Conservation (phyloP, 1,284 basidiomycete species). For the Laetiporus sulphureus region DNA sequence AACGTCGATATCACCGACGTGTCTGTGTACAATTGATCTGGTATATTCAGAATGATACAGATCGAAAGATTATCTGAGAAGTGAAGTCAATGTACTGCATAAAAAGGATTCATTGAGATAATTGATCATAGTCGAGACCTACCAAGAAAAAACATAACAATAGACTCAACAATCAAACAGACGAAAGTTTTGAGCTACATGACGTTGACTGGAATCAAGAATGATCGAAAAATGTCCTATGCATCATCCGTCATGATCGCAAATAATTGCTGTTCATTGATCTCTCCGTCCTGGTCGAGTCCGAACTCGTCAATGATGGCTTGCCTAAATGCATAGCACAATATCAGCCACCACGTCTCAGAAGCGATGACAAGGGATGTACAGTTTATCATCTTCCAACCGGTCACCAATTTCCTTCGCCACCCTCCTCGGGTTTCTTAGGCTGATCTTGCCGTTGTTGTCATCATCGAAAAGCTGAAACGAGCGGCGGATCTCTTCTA, state of each 20-base stretch:
- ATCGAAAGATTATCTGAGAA: too few relatives aligned
- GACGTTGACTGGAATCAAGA: too few relatives aligned
- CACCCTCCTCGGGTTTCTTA: conserved; percentile 88
- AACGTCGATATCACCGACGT: too few relatives aligned
- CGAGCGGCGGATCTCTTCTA: conserved; percentile 93
- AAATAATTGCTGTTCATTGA: conserved; percentile 91
- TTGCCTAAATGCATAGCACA: conserved; percentile 57
- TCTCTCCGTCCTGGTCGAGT: conserved; percentile 97
- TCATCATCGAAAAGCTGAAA: conserved; percentile 98
- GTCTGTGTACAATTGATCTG: too few relatives aligned
- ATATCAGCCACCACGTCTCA: neutral
- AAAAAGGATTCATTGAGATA: conserved; percentile 2
- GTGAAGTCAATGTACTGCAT: too few relatives aligned
- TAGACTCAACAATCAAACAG: too few relatives aligned
- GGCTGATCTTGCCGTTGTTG: conserved; percentile 88
- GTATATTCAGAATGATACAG: too few relatives aligned
- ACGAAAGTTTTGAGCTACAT: too few relatives aligned
- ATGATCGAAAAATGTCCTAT: conserved; percentile 25
- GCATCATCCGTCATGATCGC: conserved; percentile 96
- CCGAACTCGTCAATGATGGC: conserved; percentile 99
- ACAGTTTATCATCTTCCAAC: conserved; percentile 96
- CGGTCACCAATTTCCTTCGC: conserved; percentile 97
- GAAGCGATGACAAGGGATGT: conserved; percentile 32
- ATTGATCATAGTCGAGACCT: conserved; percentile 9
- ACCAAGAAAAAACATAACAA: conserved; percentile 1